phyloP scores from a whole-genome alignment of 2,329 filamentous ascomycete genomes.

The Epichloe glyceriae region DNA sequence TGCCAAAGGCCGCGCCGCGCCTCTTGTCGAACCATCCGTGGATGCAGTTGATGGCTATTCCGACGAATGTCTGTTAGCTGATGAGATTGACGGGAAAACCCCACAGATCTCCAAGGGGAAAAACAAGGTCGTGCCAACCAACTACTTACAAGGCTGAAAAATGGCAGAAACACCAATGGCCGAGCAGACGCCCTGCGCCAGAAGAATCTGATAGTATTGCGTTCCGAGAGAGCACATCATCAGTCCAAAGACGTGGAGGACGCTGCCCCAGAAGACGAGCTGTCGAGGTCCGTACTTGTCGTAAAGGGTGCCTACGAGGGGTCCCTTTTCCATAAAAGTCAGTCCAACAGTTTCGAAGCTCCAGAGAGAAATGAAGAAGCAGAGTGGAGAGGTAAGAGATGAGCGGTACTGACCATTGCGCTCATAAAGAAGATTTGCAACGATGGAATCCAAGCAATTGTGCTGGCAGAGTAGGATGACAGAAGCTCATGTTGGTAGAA shows the following conservation, averaged over 20 bases:
- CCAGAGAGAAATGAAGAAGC: neutral
- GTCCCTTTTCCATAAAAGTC: constrained; percentile 21
- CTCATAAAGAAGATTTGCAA: constrained; percentile 41
- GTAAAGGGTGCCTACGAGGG: constrained; percentile 44
- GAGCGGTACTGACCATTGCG: constrained; percentile 9
- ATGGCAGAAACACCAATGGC: constrained; percentile 17
- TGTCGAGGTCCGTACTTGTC: constrained; percentile 46
- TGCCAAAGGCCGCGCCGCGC: constrained; percentile 13
- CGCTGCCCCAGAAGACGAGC: constrained; percentile 34
- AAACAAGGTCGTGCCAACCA: neutral
- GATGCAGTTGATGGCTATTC: constrained; percentile 11
- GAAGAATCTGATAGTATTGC: constrained; percentile 22
- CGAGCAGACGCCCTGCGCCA: constrained; percentile 20
- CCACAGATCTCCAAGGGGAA: neutral
- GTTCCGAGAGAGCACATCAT: constrained; percentile 42
- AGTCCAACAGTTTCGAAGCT: neutral
- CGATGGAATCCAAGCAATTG: constrained; percentile 42
- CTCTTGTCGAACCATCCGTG: constrained; percentile 14
- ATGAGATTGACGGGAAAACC: neutral
- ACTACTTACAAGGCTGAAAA: constrained; percentile 12
- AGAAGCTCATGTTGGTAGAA: constrained; percentile 36
- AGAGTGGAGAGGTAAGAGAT: neutral
- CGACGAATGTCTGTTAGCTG: neutral
- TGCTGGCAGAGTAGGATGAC: constrained; percentile 30
- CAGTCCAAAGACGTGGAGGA: constrained; percentile 41